These are phyloP conservation scores for Camellia sinensis DNA, from an alignment of 148 eudicot species.

Conservation along the genomic window DNA sequence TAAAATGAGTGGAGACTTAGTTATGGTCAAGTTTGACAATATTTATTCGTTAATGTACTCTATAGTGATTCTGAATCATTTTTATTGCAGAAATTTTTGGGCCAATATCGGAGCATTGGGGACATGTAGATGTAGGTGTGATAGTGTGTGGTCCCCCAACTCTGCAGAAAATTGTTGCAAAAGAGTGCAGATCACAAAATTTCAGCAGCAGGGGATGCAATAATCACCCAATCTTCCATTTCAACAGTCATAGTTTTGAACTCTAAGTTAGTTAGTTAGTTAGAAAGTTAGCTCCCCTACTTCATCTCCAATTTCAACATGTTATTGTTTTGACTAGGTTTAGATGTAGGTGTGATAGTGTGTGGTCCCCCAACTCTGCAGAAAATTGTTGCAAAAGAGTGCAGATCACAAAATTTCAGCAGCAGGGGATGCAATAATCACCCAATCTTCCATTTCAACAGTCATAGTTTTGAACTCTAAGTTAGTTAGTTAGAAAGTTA, in stretches of 20 bases:
- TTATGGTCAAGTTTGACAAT: background rate
- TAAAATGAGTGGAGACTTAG: background rate
- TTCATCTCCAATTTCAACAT: too few relatives aligned
- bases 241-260: conserved; percentile 81
- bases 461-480: conserved; percentile 77
- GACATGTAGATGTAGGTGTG: conserved; percentile 69
- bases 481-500: background rate
- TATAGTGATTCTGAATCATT: background rate
- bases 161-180: conserved; percentile 67
- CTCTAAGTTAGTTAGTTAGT: too few relatives aligned
- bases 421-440: conserved; percentile 31
- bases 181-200: conserved; percentile 60
- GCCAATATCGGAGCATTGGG: conserved; percentile 50
- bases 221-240: conserved; percentile 64
- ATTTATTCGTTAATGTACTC: background rate
- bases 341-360: conserved; percentile 72
- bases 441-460: conserved; percentile 75
- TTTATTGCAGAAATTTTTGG: conserved; percentile 58
- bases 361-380: conserved; percentile 77
- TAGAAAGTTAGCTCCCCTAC: too few relatives aligned
- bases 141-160: conserved; percentile 76
- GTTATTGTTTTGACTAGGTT: too few relatives aligned
- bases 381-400: conserved; percentile 63
- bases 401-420: conserved; percentile 55
- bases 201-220: conserved; percentile 31